These are phyloP conservation scores for Lantana camara DNA, from an alignment of 257 asterid species.

Conservation along the genomic window DNA sequence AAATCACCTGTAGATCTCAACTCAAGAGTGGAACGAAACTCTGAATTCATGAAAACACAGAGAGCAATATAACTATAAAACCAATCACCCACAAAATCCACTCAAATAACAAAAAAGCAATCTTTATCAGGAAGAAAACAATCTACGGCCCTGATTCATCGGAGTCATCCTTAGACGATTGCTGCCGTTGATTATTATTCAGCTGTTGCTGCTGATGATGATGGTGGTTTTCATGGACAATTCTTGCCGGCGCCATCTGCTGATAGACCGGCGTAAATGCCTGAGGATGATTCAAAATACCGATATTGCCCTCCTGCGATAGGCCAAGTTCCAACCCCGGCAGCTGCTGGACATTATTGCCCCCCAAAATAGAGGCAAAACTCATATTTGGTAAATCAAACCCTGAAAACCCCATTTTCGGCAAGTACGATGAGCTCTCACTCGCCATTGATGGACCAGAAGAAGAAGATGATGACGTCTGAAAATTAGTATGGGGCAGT, in stretches of 20 bases:
- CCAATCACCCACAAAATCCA: conserved; percentile 30
- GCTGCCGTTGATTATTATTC: too few species aligned
- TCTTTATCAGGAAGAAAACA: not conserved
- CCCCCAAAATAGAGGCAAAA: conserved; percentile 17
- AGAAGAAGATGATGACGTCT: conserved; percentile 45
- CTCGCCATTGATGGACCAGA: conserved; percentile 47
- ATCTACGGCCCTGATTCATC: conserved; percentile 56
- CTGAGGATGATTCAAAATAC: conserved; percentile 53
- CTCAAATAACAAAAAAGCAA: conserved; percentile 4
- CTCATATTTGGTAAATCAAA: conserved; percentile 48
- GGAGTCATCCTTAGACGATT: conserved; percentile 55
- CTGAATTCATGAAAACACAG: conserved; percentile 21
- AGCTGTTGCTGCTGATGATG: conserved; percentile 29
- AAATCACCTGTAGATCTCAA: conserved; percentile 38
- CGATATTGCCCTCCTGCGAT: conserved; percentile 67
- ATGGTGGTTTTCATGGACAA: conserved; percentile 29
- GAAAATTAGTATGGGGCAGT: conserved; percentile 52
- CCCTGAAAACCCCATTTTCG: conserved; percentile 55
- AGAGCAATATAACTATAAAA: not conserved
- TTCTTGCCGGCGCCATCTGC: conserved; percentile 51
- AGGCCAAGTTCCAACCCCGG: conserved; percentile 81
- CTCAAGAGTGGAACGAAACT: conserved; percentile 28
- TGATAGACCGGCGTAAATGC: conserved; percentile 65
- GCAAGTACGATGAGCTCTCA: conserved; percentile 50
- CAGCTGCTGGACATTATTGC: conserved; percentile 38